These are phyloP conservation scores for Candida dajiaensis DNA, from an alignment of 805 yeast genomes.

Conservation along the genomic window DNA sequence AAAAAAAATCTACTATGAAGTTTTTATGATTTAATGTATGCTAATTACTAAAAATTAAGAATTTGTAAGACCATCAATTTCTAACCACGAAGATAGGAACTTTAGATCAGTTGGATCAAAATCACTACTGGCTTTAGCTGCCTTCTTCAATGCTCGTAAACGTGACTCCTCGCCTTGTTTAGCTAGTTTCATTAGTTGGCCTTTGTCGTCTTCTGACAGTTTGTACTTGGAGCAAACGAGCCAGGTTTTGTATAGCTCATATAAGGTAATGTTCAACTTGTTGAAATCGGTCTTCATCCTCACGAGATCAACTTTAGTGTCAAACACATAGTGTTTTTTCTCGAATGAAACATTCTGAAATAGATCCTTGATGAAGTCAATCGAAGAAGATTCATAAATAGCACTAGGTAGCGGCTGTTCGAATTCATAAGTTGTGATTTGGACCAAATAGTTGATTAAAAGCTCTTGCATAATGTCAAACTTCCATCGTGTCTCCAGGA, in stretches of 20 bases:
- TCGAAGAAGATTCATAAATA: not conserved
- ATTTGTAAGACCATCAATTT: not conserved
- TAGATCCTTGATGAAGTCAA: conserved; percentile 4
- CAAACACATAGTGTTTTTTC: conserved; percentile 4
- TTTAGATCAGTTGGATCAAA: not conserved
- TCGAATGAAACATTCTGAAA: conserved; percentile 12
- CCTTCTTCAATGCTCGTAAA: not conserved
- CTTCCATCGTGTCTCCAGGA: conserved; percentile 6
- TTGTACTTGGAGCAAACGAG: conserved; percentile 1
- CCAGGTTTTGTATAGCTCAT: conserved; percentile 15
- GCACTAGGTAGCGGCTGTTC: conserved; percentile 4
- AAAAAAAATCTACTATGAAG: not conserved
- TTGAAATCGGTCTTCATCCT: conserved; percentile 10
- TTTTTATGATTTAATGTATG: not conserved
- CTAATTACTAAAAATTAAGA: not conserved
- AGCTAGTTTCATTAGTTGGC: conserved; percentile 6
- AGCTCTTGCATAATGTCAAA: conserved; percentile 3
- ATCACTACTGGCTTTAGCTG: not conserved
- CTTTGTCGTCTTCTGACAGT: not conserved
- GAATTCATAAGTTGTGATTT: conserved; percentile 13
- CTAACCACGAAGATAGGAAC: not conserved
- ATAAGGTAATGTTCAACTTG: conserved; percentile 8
- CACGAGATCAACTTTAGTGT: not conserved
- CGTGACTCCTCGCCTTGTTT: conserved; percentile 9
- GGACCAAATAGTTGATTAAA: conserved; percentile 8